Base-by-base conservation (phyloP, 2,329 filamentous ascomycete genomes). In the Tolypocladium pustulatum region DNA sequence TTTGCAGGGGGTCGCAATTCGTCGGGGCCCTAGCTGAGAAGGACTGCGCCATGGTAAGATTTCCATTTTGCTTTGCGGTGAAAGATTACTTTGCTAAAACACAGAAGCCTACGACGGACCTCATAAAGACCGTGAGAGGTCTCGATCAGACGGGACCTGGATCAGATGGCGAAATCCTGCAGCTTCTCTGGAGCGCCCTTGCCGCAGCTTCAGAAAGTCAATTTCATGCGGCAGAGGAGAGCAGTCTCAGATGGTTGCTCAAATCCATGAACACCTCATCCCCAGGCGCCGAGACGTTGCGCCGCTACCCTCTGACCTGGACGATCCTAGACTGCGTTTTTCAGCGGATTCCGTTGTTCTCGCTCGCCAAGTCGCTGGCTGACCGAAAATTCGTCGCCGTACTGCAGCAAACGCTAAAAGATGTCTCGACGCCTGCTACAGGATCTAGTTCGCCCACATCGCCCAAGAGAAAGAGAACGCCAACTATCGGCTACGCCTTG, bases 311-410 rank as follows among this genome's bases (percentile, higher is more conserved):
- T 54, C 68, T 81, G 57, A 76, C 82, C 12, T 87, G 84, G 88
- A 77, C 75, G 36, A 78, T 91, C 40, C 69, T 91, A 30, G 76
- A 77, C 52, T 80, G 79, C 60, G 76, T 88, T 54, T 79, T 90
- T 57, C 75, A 78, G 55, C 75, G 84, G n/a, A 82, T 93, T 22
- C 86, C 89, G 0, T 75, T 85, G 0, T 85, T 88, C 53, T 86
- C 84, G 13, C 77, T 90, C 30, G 88, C 89, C 10, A 85, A 85
- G 59, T 84, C 88, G 4, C 78, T 96, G 8, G 85, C 83, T 27
- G 86, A 91, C 59, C 79, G 86, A 59, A 81, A 83, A 53, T 90
- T 95, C 57, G 73, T 89, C 38, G 72, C 74, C 1, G 81, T 90
- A 12, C 69, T 95, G 49, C 83, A 86, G 65, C 81, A 84, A 65